Evolutionary conservation across 2,329 filamentous ascomycete genomes (phyloP).

Genomic region (Cytospora piceicola): DNA sequence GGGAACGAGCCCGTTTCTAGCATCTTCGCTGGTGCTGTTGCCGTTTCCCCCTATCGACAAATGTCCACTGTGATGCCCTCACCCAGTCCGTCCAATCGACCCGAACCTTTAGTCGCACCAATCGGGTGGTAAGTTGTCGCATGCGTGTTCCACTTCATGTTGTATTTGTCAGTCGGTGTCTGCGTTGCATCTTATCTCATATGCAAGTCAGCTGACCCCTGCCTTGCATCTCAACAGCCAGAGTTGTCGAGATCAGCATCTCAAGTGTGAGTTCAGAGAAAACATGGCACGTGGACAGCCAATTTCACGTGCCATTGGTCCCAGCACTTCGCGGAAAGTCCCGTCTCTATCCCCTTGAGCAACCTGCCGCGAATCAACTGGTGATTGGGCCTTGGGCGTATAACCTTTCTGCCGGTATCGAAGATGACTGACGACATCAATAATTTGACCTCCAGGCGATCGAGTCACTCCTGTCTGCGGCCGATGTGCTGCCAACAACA

Average conservation of each 20-base stretch:
- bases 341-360: constrained; percentile 2
- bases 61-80: constrained; percentile 23
- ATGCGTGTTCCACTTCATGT: neutral
- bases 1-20: constrained; percentile 20
- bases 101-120: constrained; percentile 25
- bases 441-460: constrained; percentile 42
- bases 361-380: constrained; percentile 13
- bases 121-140: constrained; percentile 27
- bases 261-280: constrained; percentile 46
- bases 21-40: constrained; percentile 9
- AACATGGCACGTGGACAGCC: constrained; percentile 1
- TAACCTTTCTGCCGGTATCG: neutral
- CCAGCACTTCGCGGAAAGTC: neutral
- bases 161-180: neutral
- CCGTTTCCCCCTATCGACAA: neutral
- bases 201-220: constrained; percentile 17
- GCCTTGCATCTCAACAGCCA: constrained; percentile 39
- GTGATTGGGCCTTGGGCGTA: neutral
- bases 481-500: constrained; percentile 37
- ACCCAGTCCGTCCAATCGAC: constrained; percentile 17
- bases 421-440: neutral
- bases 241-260: constrained; percentile 52
- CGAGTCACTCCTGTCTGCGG: constrained; percentile 42
- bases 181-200: neutral
- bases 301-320: neutral